phyloP scores from a whole-genome alignment of 805 yeast genomes.

The Barnettozyma siamensis region DNA sequence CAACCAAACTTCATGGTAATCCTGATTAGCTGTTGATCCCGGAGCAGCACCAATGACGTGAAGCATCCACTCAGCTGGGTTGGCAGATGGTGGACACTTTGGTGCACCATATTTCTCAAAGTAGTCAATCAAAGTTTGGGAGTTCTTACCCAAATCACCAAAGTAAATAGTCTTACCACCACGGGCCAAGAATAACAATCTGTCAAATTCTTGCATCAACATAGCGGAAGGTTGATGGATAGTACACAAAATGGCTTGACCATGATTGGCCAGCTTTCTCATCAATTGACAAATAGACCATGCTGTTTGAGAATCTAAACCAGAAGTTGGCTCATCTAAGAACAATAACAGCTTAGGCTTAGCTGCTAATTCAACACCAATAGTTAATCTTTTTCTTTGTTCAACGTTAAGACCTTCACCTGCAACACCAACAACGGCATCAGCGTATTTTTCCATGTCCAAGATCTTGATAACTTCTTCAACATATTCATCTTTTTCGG shows the following conservation, averaged over 20 bases:
- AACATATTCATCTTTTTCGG: conserved; percentile 60
- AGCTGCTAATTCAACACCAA: conserved; percentile 64
- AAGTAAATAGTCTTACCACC: conserved; percentile 76
- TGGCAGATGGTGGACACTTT: conserved; percentile 61
- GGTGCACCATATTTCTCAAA: conserved; percentile 63
- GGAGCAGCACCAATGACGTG: conserved; percentile 82
- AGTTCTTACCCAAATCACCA: conserved; percentile 64
- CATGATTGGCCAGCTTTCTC: conserved; percentile 53
- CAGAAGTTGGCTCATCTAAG: conserved; percentile 66
- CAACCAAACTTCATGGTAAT: conserved; percentile 74
- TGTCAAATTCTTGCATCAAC: conserved; percentile 70
- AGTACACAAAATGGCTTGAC: conserved; percentile 66
- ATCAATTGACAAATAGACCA: conserved; percentile 59
- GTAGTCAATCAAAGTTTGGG: conserved; percentile 52
- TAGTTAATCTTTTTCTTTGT: conserved; percentile 59
- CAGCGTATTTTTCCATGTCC: conserved; percentile 60
- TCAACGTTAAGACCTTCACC: conserved; percentile 66
- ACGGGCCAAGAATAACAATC: conserved; percentile 59
- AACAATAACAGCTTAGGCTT: conserved; percentile 55
- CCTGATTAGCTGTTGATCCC: conserved; percentile 67
- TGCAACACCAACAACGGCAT: conserved; percentile 68
- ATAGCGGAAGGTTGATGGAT: conserved; percentile 86
- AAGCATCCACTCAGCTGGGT: conserved; percentile 92
- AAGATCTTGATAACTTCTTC: conserved; percentile 57
- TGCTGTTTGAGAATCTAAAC: conserved; percentile 63